Conservation (phyloP, 2,329 filamentous ascomycete genomes). For the Akanthomyces lecanii region DNA sequence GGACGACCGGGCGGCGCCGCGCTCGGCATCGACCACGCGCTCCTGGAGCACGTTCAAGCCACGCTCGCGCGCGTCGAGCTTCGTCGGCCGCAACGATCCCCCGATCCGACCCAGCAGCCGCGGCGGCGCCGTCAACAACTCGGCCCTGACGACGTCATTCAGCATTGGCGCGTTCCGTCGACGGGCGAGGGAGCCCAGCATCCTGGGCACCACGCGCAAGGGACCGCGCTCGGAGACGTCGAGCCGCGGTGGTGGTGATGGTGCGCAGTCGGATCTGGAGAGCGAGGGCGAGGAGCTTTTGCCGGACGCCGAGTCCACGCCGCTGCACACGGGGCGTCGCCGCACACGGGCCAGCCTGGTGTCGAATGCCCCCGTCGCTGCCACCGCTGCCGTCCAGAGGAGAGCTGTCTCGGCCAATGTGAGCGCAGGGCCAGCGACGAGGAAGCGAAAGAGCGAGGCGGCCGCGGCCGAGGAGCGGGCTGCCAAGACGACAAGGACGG, state of each 20-base stretch:
- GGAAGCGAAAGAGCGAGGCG: conserved; percentile 53
- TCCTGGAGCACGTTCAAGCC: conserved; percentile 45
- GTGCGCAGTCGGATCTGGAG: conserved; percentile 39
- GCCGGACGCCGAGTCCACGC: conserved; percentile 66
- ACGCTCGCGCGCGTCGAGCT: conserved; percentile 45
- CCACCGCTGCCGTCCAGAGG: conserved; percentile 3
- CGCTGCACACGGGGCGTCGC: conserved; percentile 43
- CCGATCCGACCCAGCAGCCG: conserved; percentile 52
- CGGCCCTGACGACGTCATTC: conserved; percentile 46
- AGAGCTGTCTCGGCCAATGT: conserved; percentile 25
- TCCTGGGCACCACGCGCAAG: conserved; percentile 47
- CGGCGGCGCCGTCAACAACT: conserved; percentile 37
- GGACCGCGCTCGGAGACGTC: conserved; percentile 30
- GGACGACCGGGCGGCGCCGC: conserved; percentile 24
- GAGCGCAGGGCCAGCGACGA: conserved; percentile 36
- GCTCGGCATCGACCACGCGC: conserved; percentile 42
- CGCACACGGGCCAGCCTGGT: conserved; percentile 34
- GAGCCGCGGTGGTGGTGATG: conserved; percentile 20
- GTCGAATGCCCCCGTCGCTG: conserved; percentile 9
- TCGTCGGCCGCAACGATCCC: conserved; percentile 47
- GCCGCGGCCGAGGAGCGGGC: conserved; percentile 19
- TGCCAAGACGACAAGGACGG: background rate
- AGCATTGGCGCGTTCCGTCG: conserved; percentile 57
- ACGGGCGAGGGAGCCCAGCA: conserved; percentile 57
- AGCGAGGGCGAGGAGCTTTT: conserved; percentile 47